These are phyloP conservation scores for Solanum lycopersicoides DNA, from an alignment of 257 asterid species.

Conservation along the genomic window DNA sequence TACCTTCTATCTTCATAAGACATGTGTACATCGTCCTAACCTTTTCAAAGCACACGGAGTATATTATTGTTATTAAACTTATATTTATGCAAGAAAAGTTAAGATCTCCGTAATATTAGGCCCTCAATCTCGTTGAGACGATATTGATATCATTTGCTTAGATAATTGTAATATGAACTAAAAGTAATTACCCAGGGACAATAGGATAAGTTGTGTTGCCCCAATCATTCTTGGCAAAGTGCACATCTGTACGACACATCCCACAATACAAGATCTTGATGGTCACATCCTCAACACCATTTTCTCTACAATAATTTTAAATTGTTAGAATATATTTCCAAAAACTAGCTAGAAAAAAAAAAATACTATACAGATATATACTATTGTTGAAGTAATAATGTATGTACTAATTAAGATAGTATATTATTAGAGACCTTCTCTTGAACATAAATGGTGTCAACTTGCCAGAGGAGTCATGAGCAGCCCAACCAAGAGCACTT, in stretches of 20 bases:
- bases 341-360: neutral
- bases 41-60: too few relatives aligned
- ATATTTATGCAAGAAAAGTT: too few relatives aligned
- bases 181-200: slow-evolving; percentile 5
- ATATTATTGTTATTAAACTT: too few relatives aligned
- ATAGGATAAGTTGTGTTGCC: slow-evolving; percentile 1
- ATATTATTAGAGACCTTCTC: neutral
- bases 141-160: too few relatives aligned
- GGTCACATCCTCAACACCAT: slow-evolving; percentile 1
- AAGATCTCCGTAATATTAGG: too few relatives aligned
- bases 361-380: neutral
- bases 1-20: too few relatives aligned
- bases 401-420: neutral
- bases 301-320: slow-evolving; percentile 1
- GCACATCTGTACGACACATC: slow-evolving; percentile 8
- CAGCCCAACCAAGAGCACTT: slow-evolving; percentile 7
- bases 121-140: too few relatives aligned
- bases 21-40: too few relatives aligned
- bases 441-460: slow-evolving; percentile 10
- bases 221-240: slow-evolving; percentile 12
- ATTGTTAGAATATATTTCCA: neutral
- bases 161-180: too few relatives aligned
- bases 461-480: slow-evolving; percentile 1
- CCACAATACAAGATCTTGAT: slow-evolving; percentile 12
- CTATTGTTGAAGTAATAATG: neutral